These are phyloP conservation scores for Tricladium varicosporioides DNA, from an alignment of 2,329 filamentous ascomycete species.

Conservation along the genomic window DNA sequence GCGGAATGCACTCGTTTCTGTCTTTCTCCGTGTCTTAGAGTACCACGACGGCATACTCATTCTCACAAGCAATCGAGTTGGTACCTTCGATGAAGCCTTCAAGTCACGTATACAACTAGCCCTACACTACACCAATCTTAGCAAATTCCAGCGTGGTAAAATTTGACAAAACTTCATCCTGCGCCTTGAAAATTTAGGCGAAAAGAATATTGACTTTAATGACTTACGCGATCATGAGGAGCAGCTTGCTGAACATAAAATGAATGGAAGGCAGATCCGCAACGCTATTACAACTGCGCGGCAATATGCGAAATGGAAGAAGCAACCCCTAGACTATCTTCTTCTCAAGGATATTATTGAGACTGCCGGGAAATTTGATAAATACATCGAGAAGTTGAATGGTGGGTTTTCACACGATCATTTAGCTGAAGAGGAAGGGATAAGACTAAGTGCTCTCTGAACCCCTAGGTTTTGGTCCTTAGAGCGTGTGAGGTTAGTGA, in stretches of 20 bases:
- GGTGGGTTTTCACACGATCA: too few species aligned
- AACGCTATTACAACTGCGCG: conserved; percentile 18
- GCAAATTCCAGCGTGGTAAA: background rate
- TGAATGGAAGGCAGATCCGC: conserved; percentile 18
- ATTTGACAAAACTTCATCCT: conserved; percentile 17
- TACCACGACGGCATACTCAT: conserved; percentile 43
- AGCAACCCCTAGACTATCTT: conserved; percentile 5
- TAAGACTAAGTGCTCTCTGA: too few species aligned
- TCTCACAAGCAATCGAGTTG: conserved; percentile 40
- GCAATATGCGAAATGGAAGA: conserved; percentile 14
- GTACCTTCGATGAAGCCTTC: conserved; percentile 39
- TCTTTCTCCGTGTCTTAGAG: conserved; percentile 38
- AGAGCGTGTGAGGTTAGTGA: too few species aligned
- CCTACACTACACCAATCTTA: conserved; percentile 27
- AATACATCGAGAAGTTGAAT: conserved; percentile 1
- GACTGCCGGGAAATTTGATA: conserved; percentile 9
- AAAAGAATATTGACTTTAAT: background rate
- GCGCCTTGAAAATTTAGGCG: background rate
- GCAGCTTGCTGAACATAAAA: conserved; percentile 3
- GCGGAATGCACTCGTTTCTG: conserved; percentile 25
- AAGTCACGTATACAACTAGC: conserved; percentile 36
- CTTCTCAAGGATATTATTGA: conserved; percentile 10
- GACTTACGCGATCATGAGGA: background rate
- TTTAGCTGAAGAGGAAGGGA: too few species aligned
- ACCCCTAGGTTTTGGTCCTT: too few species aligned